Percentiles rank a stretch among this genome's conserved stretches.
These are phyloP conservation scores for Fusarium sp. DNA, from an alignment of 2,329 filamentous ascomycete genomes.

Conservation along the genomic window DNA sequence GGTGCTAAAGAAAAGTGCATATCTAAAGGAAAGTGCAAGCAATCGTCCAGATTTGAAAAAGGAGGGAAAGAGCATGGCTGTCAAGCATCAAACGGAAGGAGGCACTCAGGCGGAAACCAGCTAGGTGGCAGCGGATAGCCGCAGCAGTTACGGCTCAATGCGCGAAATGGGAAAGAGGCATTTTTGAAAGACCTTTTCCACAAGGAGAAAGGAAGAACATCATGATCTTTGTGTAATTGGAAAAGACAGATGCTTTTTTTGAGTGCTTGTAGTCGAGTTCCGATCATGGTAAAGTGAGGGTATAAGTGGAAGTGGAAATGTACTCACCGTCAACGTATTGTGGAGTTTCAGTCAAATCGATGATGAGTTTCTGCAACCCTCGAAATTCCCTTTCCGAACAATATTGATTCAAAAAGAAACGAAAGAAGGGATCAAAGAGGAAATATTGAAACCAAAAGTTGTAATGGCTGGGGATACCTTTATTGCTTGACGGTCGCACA, in stretches of 20 bases:
- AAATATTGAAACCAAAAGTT: slow-evolving; percentile 31
- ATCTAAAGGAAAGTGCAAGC: slow-evolving; percentile 5
- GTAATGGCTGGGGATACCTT: slow-evolving; percentile 37
- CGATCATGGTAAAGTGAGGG: neutral
- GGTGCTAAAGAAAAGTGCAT: neutral
- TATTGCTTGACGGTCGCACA: slow-evolving; percentile 34
- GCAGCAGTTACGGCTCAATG: slow-evolving; percentile 20
- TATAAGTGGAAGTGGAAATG: slow-evolving; percentile 19
- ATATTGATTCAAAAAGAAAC: slow-evolving; percentile 28
- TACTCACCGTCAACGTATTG: slow-evolving; percentile 24
- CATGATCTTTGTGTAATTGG: neutral
- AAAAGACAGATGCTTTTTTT: neutral
- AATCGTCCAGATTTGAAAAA: neutral
- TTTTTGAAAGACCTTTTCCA: neutral
- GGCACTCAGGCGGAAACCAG: neutral
- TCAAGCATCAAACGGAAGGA: slow-evolving; percentile 26
- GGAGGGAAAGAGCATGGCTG: slow-evolving; percentile 5
- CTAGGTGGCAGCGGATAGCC: slow-evolving; percentile 14
- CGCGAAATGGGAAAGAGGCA: neutral
- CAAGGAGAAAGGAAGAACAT: neutral
- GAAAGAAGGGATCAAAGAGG: slow-evolving; percentile 19
- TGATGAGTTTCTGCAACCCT: slow-evolving; percentile 7
- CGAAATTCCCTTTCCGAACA: slow-evolving; percentile 17
- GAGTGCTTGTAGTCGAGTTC: slow-evolving; percentile 8
- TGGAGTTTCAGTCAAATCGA: slow-evolving; percentile 5